A percentile compares a stretch with the other conserved stretches of the same genome.
Evolutionary conservation across 169 alveolate genomes (phyloP).

Genomic region (Sarcocystis neurona): DNA sequence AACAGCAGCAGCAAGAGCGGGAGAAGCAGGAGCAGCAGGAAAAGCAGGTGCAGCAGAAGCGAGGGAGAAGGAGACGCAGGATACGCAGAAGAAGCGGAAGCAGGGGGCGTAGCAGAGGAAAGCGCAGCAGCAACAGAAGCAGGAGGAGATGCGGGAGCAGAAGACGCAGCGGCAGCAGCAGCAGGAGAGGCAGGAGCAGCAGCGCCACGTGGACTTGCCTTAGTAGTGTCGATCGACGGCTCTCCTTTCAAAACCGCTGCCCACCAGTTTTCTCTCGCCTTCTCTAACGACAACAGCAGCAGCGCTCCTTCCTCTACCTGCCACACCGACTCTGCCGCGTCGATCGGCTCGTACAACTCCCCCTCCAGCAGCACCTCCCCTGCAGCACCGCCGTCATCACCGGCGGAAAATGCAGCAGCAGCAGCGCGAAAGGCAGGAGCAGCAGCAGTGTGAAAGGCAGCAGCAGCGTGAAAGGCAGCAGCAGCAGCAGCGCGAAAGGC

Average conservation of each 20-base stretch:
- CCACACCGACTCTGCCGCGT: conserved; percentile 69
- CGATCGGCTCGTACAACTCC: neutral
- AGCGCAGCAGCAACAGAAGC: too few species aligned
- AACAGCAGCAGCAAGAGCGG: too few species aligned
- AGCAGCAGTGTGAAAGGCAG: too few species aligned
- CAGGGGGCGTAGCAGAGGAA: too few species aligned
- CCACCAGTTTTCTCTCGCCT: conserved; percentile 86
- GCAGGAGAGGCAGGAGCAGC: too few species aligned
- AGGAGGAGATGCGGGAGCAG: too few species aligned
- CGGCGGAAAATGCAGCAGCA: neutral
- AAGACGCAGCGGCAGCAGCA: too few species aligned
- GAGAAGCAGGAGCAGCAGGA: too few species aligned
- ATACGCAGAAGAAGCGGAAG: too few species aligned
- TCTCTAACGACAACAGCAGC: conserved; percentile 77
- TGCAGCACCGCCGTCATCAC: neutral
- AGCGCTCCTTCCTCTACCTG: conserved; percentile 78
- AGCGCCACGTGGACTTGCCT: conserved; percentile 60
- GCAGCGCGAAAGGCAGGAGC: too few species aligned
- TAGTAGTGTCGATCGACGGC: conserved; percentile 85
- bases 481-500: neutral
- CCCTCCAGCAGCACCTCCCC: conserved; percentile 36
- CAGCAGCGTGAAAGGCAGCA: neutral
- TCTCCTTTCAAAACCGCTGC: conserved; percentile 78
- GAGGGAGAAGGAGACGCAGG: too few species aligned
- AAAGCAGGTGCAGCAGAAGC: too few species aligned